These are phyloP conservation scores for Podosphaera fusca DNA, from an alignment of 2,329 filamentous ascomycete species.

Conservation along the genomic window DNA sequence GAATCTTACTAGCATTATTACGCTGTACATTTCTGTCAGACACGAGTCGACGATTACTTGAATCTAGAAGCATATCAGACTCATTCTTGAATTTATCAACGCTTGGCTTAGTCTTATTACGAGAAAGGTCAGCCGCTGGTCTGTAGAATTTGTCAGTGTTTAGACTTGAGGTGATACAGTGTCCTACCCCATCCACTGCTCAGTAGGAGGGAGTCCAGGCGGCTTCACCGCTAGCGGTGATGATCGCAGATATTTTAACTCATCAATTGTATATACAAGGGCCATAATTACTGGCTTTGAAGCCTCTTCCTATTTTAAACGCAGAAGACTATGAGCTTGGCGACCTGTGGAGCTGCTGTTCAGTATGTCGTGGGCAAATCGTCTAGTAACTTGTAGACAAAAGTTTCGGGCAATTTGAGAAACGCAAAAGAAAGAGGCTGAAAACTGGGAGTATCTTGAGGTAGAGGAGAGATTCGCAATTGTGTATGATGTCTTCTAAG, in stretches of 20 bases:
- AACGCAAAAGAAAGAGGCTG: not conserved
- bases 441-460: not conserved
- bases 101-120: conserved; percentile 17
- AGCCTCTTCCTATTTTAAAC: not conserved
- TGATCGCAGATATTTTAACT: conserved; percentile 50
- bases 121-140: conserved; percentile 12
- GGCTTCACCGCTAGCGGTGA: conserved; percentile 74
- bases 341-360: not conserved
- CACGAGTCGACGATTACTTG: conserved; percentile 24
- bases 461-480: not conserved
- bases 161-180: not conserved
- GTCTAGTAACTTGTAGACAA: not conserved
- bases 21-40: conserved; percentile 31
- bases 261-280: conserved; percentile 45
- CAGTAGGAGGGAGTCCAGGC: conserved; percentile 52
- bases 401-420: not conserved
- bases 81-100: conserved; percentile 25
- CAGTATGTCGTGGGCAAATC: not conserved
- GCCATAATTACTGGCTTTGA: conserved; percentile 6
- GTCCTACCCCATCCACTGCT: conserved; percentile 86
- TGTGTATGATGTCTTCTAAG: not conserved
- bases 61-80: conserved; percentile 13
- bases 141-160: conserved; percentile 10
- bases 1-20: conserved; percentile 30
- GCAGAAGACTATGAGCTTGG: conserved; percentile 50